Evolutionary conservation across 2,329 filamentous ascomycete species (phyloP).

Genomic region (Tolypocladium amazonense): DNA sequence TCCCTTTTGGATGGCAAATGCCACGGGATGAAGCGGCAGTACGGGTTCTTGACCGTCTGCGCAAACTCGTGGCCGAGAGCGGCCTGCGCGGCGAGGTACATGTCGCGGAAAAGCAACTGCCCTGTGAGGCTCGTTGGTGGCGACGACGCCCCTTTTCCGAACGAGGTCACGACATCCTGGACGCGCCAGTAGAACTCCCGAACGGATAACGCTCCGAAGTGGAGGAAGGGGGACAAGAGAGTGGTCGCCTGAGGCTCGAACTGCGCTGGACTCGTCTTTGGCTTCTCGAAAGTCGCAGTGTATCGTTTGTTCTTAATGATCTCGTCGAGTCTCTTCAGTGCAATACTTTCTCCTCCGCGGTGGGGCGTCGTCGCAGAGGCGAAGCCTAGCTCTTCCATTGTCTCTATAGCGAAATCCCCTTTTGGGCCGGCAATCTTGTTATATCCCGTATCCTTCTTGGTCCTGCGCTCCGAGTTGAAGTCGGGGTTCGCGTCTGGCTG

Average conservation of each 20-base stretch:
- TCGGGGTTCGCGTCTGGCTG: conserved; percentile 41
- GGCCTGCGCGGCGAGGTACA: conserved; percentile 74
- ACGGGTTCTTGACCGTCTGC: conserved; percentile 53
- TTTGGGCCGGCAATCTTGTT: conserved; percentile 52
- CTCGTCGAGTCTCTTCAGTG: conserved; percentile 44
- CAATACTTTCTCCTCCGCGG: conserved; percentile 58
- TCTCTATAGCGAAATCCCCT: conserved; percentile 59
- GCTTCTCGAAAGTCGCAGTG: conserved; percentile 65
- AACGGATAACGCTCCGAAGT: conserved; percentile 63
- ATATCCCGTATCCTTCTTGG: conserved; percentile 46
- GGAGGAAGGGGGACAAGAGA: conserved; percentile 60
- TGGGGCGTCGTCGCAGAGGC: conserved; percentile 54
- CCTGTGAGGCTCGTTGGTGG: conserved; percentile 62
- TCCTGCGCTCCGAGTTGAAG: conserved; percentile 47
- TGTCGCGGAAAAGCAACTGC: conserved; percentile 68
- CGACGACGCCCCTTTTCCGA: conserved; percentile 43
- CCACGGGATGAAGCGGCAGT: conserved; percentile 70
- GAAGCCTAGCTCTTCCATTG: conserved; percentile 60
- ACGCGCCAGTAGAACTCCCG: conserved; percentile 65
- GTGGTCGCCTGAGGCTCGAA: conserved; percentile 66
- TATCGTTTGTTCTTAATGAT: conserved; percentile 55
- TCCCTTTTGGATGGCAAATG: conserved; percentile 55
- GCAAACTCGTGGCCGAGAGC: conserved; percentile 52
- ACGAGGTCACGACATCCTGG: conserved; percentile 48
- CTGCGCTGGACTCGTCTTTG: conserved; percentile 62